Base-by-base conservation (phyloP, 495 filamentous ascomycete genomes). In the Hypoxylon rickii region DNA sequence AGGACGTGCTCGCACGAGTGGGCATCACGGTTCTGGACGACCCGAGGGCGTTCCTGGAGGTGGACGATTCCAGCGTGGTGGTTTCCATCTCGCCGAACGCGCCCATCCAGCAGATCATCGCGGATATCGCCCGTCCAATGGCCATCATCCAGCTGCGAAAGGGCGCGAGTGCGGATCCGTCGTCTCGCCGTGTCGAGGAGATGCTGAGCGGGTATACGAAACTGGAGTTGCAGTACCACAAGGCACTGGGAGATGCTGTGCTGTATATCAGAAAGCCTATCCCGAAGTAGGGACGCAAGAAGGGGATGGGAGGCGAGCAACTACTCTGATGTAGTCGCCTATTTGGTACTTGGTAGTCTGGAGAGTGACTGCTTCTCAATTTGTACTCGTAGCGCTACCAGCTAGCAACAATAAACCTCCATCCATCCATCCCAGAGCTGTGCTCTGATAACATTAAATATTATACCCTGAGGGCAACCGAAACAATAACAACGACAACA, bases 51-150 rank as follows among this genome's bases (percentile, higher is more conserved):
- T 73, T 71, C 34, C 43, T 73, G 0, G 32, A 60, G 10, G 41
- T 73, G 7, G 61, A 69, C 45, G 44, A 71, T 0, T 36, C 15
- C 11, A 65, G 48, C 1, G 18, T 71, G 0, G 58, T 75, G 0
- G 55, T 73, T 11, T 68, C 52, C 5, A 64, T 68, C 33, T 3
- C 12, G 2, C 38, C 64, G 0, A 63, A 70, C 19, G 47, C 65
- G 0, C 65, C 69, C 0, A 64, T 73, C 0, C 62, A 67, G 20
- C 51, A 72, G 32, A 62, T 75, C 16, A 32, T 70, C 3, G 45
- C 59, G 8, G 70, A 75, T 11, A 51, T 72, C 29, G 63, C 62
- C 12, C 52, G 66, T 15, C 71, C 71, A 1, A 52, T 46, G 0
- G 58, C 70, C 0, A 48, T 73, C 3, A 69, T 75, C 29, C 36